These are phyloP conservation scores for Tillandsia leiboldiana DNA, from an alignment of 176 grass and related monocot species.

Conservation along the genomic window DNA sequence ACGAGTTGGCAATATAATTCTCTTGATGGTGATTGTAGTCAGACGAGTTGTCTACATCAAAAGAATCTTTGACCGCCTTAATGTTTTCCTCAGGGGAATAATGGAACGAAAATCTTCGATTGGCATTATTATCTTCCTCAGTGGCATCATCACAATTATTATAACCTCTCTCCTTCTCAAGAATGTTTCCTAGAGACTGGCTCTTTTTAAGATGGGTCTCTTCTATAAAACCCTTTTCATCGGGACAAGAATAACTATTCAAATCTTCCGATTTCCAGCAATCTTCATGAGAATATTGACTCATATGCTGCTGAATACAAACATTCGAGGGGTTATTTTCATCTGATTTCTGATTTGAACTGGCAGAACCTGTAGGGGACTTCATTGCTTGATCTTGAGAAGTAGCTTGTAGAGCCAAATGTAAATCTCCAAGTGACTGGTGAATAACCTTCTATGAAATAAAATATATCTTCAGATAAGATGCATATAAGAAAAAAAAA, in stretches of 20 bases:
- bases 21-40: slow-evolving; percentile 8
- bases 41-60: not conserved
- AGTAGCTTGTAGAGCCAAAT: slow-evolving; percentile 10
- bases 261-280: slow-evolving; percentile 45
- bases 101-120: slow-evolving; percentile 9
- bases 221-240: slow-evolving; percentile 19
- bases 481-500: slow-evolving; percentile 4
- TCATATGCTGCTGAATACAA: slow-evolving; percentile 18
- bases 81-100: slow-evolving; percentile 18
- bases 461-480: not conserved
- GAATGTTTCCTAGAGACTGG: slow-evolving; percentile 47
- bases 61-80: slow-evolving; percentile 23
- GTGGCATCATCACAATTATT: slow-evolving; percentile 15
- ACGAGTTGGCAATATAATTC: slow-evolving; percentile 14
- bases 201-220: slow-evolving; percentile 35
- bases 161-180: slow-evolving; percentile 30
- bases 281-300: slow-evolving; percentile 38
- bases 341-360: slow-evolving; percentile 18
- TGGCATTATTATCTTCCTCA: slow-evolving; percentile 13
- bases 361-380: slow-evolving; percentile 15
- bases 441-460: slow-evolving; percentile 26
- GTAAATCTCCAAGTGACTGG: slow-evolving; percentile 30
- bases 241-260: slow-evolving; percentile 38
- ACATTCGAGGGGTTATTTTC: slow-evolving; percentile 33
- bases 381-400: slow-evolving; percentile 32